Evolutionary conservation across 169 alveolate species (phyloP).

Genomic region (Cryptosporidium xiaoi): DNA sequence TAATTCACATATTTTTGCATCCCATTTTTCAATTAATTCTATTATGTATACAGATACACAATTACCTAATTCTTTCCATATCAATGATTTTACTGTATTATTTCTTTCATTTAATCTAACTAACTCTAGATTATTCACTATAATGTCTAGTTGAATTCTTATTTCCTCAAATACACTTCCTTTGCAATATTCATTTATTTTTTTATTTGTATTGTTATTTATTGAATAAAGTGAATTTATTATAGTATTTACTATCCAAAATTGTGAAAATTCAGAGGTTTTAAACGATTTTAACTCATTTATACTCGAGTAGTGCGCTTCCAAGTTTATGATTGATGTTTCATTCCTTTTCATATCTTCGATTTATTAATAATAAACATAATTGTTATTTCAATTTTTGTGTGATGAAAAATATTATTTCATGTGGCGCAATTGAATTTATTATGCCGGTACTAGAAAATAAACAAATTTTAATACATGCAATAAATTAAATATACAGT

Average conservation of each 20-base stretch:
- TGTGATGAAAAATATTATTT: slow-evolving; percentile 1
- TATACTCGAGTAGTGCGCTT: not conserved
- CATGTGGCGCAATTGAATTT: slow-evolving; percentile 35
- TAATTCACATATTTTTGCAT: slow-evolving; percentile 28
- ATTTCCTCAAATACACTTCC: slow-evolving; percentile 47
- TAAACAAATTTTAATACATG: slow-evolving; percentile 15
- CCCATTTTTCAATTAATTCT: slow-evolving; percentile 60
- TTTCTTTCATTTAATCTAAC: slow-evolving; percentile 10
- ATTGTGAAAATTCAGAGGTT: slow-evolving; percentile 28
- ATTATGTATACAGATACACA: slow-evolving; percentile 25
- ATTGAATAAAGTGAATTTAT: slow-evolving; percentile 34
- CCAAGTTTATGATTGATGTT: slow-evolving; percentile 16
- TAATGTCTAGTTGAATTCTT: slow-evolving; percentile 9
- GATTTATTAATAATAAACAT: not conserved
- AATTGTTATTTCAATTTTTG: not conserved
- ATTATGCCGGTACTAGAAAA: slow-evolving; percentile 37
- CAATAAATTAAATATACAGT: not conserved
- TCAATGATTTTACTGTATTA: not conserved
- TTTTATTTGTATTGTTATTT: slow-evolving; percentile 1
- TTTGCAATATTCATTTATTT: not conserved
- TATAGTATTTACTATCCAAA: slow-evolving; percentile 65
- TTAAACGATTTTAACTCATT: not conserved
- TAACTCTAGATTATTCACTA: slow-evolving; percentile 19
- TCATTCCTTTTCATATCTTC: slow-evolving; percentile 2
- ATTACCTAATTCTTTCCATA: slow-evolving; percentile 55